Base-by-base conservation (phyloP, 2,329 filamentous ascomycete species). In the Alternaria longipes region DNA sequence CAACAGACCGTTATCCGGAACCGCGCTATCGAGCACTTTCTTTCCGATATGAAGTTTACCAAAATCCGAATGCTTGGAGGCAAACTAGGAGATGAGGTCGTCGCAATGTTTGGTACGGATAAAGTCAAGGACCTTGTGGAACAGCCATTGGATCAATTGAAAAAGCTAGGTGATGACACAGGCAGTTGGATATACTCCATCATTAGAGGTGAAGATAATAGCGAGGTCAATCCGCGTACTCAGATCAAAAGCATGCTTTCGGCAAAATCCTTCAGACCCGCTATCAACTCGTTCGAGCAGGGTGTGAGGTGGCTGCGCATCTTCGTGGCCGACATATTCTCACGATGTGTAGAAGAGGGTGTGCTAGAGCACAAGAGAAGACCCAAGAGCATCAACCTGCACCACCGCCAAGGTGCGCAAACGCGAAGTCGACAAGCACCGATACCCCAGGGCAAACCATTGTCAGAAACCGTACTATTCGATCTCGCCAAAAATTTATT, bases 181-280 rank as follows among this genome's bases (percentile, higher is more conserved):
- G 94, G 92, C 1, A 83, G 85, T 4, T 97, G 94, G 93, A 83
- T 98, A 11, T 90, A 97, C 79, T 88, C 90, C 56, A 91, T 90
- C 11, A 90, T 98, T 54, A 88, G 95, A 11, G 95, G 95, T 1
- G 88, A 94, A 62, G 95, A 99, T 77, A 83, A 84, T 51, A 95
- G 91, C 70, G 94, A 97, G 78, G 93, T 99, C 67, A 97, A 93
- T 73, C 87, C 93, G 28, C 86, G 94, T 53, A 97, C 93, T 1
- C 92, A 95, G 73, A 97, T 97, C 82, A 97, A 98, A 78, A 95
- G 91, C 16, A 98, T 99, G 94, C 84, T 98, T 14, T 97, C 93
- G 1, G 94, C 95, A 20, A 99, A 99, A 76, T 96, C 93, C 0
- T 99, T 99, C 73, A 86, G 92, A 26, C 95, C 95, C 0, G 88